phyloP scores from a whole-genome alignment of 495 filamentous ascomycete species.

The Usnea hakonensis region DNA sequence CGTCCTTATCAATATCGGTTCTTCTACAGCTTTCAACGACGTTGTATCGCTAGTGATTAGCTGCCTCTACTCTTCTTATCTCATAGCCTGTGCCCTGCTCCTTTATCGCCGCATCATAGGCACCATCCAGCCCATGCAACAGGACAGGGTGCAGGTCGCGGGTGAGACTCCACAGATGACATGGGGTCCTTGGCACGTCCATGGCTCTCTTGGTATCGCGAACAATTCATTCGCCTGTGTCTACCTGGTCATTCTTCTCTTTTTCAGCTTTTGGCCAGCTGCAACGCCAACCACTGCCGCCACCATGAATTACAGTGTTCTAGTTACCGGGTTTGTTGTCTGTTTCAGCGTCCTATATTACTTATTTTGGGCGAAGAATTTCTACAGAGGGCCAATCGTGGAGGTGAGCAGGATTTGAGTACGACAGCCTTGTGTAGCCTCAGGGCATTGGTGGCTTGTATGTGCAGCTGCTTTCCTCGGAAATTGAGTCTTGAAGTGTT shows the following conservation, averaged over 20 bases:
- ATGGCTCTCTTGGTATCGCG: not conserved
- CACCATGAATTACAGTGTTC: conserved; percentile 11
- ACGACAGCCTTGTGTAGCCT: too few relatives aligned
- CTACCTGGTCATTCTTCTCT: not conserved
- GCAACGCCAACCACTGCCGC: not conserved
- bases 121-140: not conserved
- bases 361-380: not conserved
- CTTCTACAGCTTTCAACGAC: conserved; percentile 40
- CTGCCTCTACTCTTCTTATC: conserved; percentile 17
- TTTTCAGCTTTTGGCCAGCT: conserved; percentile 3
- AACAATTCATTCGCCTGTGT: not conserved
- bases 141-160: too few relatives aligned
- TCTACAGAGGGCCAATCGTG: conserved; percentile 10
- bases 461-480: too few relatives aligned
- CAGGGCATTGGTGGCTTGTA: too few relatives aligned
- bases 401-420: too few relatives aligned
- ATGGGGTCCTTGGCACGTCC: not conserved
- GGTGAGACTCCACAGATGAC: not conserved
- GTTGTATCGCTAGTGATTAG: conserved; percentile 35
- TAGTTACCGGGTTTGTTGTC: conserved; percentile 8
- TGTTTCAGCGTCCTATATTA: conserved; percentile 11
- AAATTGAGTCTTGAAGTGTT: too few relatives aligned
- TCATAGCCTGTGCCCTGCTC: not conserved
- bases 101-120: not conserved
- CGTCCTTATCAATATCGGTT: conserved; percentile 45